These are phyloP conservation scores for Meripilus lineatus DNA, from an alignment of 1,284 basidiomycete species.

Conservation along the genomic window DNA sequence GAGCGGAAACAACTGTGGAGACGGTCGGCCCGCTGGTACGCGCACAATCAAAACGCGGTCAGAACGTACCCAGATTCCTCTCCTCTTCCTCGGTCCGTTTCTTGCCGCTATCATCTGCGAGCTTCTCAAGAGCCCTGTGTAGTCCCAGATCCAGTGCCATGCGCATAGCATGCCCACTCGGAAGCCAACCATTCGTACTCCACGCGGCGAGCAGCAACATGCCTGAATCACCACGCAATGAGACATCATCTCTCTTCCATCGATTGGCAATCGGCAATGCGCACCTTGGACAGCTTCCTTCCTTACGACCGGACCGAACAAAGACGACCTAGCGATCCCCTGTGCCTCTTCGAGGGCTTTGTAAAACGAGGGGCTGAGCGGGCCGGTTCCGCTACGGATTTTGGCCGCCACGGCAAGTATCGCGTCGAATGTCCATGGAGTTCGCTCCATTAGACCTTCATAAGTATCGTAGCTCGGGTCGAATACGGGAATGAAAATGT, in stretches of 20 bases:
- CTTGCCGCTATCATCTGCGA: slow-evolving; percentile 69
- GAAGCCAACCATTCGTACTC: slow-evolving; percentile 93
- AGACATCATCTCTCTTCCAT: background rate
- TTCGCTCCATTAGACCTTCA: slow-evolving; percentile 83
- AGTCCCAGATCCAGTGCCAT: slow-evolving; percentile 93
- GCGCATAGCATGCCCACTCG: slow-evolving; percentile 88
- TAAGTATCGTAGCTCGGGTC: slow-evolving; percentile 89
- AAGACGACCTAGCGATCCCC: slow-evolving; percentile 86
- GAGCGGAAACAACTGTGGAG: slow-evolving; percentile 74
- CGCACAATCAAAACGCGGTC: background rate
- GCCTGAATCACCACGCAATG: slow-evolving; percentile 33
- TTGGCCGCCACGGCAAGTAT: slow-evolving; percentile 89
- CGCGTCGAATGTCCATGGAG: slow-evolving; percentile 90
- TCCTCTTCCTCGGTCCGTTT: slow-evolving; percentile 78
- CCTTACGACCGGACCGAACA: slow-evolving; percentile 88
- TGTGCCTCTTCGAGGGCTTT: slow-evolving; percentile 90
- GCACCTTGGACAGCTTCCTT: slow-evolving; percentile 91
- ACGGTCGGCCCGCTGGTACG: slow-evolving; percentile 4
- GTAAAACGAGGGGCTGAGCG: slow-evolving; percentile 81
- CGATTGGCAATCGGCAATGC: slow-evolving; percentile 12
- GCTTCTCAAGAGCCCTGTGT: slow-evolving; percentile 85
- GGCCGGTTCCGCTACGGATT: slow-evolving; percentile 85
- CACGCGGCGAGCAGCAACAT: slow-evolving; percentile 90
- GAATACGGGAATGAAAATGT: slow-evolving; percentile 92
- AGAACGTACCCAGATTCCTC: slow-evolving; percentile 67